Evolutionary conservation across 108 stramenopile genomes (phyloP).

Genomic region (Pseudonitzschia multistriata): DNA sequence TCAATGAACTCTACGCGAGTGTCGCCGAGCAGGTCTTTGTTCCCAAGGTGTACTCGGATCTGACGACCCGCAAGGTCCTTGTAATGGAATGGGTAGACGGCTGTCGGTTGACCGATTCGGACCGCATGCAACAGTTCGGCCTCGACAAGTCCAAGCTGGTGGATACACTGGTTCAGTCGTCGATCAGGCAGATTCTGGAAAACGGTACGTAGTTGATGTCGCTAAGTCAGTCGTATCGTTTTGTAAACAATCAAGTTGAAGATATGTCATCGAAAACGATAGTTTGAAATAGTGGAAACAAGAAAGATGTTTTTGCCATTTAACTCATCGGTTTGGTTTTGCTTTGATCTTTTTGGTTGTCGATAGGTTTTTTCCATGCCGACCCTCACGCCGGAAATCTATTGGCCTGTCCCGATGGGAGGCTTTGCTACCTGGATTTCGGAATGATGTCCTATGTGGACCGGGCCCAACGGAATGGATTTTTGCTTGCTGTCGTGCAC

Average conservation of each 20-base stretch:
- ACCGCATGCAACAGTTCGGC: conserved; percentile 59
- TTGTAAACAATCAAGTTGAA: too few relatives aligned
- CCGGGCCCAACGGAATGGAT: conserved; percentile 84
- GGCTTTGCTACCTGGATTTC: conserved; percentile 92
- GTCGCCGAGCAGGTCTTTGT: conserved; percentile 84
- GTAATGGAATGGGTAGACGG: conserved; percentile 97
- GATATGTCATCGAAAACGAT: conserved; percentile 18
- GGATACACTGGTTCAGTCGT: conserved; percentile 92
- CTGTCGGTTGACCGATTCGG: conserved; percentile 82
- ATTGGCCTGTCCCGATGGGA: conserved; percentile 76
- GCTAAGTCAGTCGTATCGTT: conserved; percentile 8
- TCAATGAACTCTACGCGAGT: conserved; percentile 90
- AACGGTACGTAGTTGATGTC: conserved; percentile 72
- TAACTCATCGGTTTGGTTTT: too few relatives aligned
- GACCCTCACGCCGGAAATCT: conserved; percentile 84
- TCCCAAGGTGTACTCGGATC: conserved; percentile 88
- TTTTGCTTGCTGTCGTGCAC: conserved; percentile 94
- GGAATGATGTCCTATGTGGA: conserved; percentile 96
- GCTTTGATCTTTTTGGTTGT: conserved; percentile 13
- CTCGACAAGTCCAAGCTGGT: conserved; percentile 80
- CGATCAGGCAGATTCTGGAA: conserved; percentile 90
- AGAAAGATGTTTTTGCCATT: too few relatives aligned
- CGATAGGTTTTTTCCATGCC: conserved; percentile 2
- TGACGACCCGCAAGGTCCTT: conserved; percentile 88
- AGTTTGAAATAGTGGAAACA: too few relatives aligned